Evolutionary conservation across 73 alveolate genomes (phyloP), one percentile per base, ranked within the genome.

Genomic region (Paramecium primaurelia): DNA sequence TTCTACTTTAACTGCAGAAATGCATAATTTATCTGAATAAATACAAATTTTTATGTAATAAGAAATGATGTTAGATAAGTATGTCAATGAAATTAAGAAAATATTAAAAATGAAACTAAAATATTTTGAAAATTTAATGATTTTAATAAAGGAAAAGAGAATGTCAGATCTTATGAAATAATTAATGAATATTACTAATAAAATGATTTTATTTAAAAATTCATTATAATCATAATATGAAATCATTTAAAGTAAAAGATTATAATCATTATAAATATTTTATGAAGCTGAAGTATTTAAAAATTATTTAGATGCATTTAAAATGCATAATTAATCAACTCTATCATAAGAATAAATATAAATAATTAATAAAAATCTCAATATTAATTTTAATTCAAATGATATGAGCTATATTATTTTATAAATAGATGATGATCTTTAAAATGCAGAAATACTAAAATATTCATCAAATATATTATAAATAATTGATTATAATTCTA

Each of bases 11-110:
- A 64, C 84, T 6, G 20, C 84, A 25, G 84, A 64, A 64, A 32
- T 32, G 84, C 87, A 73, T 14, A 44, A 73, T 20, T 32, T 73
- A 37, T 73, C 87, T 73, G 87, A 73, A 38, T n/a, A 73, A 36
- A 73, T 73, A 20, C 16, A 73, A 40, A 73, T 10, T 14, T 73
- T 73, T 73, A 37, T 37, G 28, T 12, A 73, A 40, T 16, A 73
- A 37, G 87, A 73, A 37, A 22, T 14, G n/a, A 37, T 11, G 40
- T 10, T 73, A n/a, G 58, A 73, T 20, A 11, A 73, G 22, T 37
- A 73, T 38, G 34, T 73, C 9, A 73, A 16, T 2, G 58, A 73
- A 11, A 73, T 73, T 16, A 73, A 32, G 10, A 73, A 73, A 73
- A 40, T 73, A 5, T n/a, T 73, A 22, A 37, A 37, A 37, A 9